Evolutionary conservation across 2,329 filamentous ascomycete species (phyloP), one percentile per base, ranked within the genome.

Genomic region (Exophiala calicioides): DNA sequence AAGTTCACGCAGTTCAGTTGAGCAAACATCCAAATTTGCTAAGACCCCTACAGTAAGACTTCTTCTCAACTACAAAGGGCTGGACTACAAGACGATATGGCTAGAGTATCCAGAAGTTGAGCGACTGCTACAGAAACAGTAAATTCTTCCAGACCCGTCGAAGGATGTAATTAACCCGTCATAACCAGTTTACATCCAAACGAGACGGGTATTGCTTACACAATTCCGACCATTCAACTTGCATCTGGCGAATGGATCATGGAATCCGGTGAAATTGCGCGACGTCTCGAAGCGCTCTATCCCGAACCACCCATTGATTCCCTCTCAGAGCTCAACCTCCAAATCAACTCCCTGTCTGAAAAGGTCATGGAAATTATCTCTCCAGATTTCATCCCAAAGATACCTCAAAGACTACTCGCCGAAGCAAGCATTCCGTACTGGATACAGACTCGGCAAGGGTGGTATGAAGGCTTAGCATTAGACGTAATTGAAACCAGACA

Each of bases 41-140:
- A 33, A 12, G 35, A 32, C 16, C 12, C 18, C 29, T 3, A 29
- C 26, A 45, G 34, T 33, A 3, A 21, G 42, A 23, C 6, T 45
- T 10, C 20, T 39, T 0, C 24, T 45, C 5, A 45, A 45, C 24
- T 45, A 29, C 24, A 45, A 45, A 32, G 18, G 33, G 1, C 29
- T 45, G 9, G 23, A 38, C 21, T 45, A 45, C 24, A 5, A 1
- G 16, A 45, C 42, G 3, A 19, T 30, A 1, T 45, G 42, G 42
- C 12, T 30, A 7, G 42, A 45, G 10, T 45, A 45, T 21, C 42
- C 42, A 7, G 33, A 45, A 21, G 24, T 45, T 15, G 15, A 45
- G 18, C 5, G 19, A 16, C 23, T 38, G 10, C 27, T 45, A 5
- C 15, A 45, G 24, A 13, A 13, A 13, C 42, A 45, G 42, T 38